Base-by-base conservation (phyloP, 2,329 filamentous ascomycete genomes). In the Stachybotrys chartarum region DNA sequence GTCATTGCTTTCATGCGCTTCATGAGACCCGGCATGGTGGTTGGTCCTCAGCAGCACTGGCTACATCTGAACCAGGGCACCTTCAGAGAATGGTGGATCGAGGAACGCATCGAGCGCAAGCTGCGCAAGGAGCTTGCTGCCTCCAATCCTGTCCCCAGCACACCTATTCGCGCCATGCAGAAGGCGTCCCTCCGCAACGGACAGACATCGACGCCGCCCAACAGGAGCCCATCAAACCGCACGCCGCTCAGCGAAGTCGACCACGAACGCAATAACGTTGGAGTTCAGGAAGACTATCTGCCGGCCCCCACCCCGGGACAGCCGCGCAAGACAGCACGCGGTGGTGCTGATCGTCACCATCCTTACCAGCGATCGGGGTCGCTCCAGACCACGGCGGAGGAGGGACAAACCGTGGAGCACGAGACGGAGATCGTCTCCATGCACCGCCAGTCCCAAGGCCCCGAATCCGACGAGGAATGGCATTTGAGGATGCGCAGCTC, bases 51-150 rank as follows among this genome's bases (percentile, higher is more conserved):
- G 70, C 94, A 99, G 74, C 94, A 99, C 74, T 99, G 94, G 94
- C 82, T 99, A 54, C 94, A 99, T 69, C 82, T 99, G 59, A 97
- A 99, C 76, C 94, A 99, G 73, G 89, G 89, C 42, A 87, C 89
- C 42, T 99, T 99, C 84, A 85, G 94, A n/a, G 91, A 97, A 73
- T 99, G 94, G 94, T 97, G 92, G 90, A 82, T 94, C 66, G 91
- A 91, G 74, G 89, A 93, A 75, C 89, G 91, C 67, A 75, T 93
- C 56, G 88, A 91, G 71, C 84, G 80, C 55, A 84, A 81, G 69
- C 74, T 85, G 54, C 74, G 82, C 50, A 83, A 81, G 68, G 82
- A 86, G 67, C 75, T 83, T 64, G 76, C 80, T 30, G 73, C 75
- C 30, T 67, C 75, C 45, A 77, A 76, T 55, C 64, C 70, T 16